Evolutionary conservation across 306 rosid genomes (phyloP).

Genomic region (Acacia confusa): DNA sequence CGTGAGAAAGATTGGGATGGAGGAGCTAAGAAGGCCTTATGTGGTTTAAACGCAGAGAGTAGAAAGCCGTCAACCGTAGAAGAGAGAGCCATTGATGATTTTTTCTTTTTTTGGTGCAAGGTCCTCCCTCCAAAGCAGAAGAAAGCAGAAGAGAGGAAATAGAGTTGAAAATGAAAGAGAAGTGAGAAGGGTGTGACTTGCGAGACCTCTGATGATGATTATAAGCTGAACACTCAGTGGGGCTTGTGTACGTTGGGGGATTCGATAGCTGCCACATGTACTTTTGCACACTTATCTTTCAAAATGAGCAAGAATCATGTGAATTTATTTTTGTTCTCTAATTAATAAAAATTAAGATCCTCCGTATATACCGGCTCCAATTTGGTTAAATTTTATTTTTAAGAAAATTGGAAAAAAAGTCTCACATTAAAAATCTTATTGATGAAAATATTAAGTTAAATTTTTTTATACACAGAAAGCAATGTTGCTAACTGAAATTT

Average conservation of each 20-base stretch:
- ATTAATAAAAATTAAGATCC: background rate
- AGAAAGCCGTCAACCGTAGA: constrained; percentile 35
- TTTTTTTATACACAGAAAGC: too few relatives aligned
- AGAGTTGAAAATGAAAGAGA: background rate
- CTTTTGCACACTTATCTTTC: constrained; percentile 36
- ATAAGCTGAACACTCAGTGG: background rate
- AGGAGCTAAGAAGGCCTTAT: constrained; percentile 31
- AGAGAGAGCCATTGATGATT: constrained; percentile 55
- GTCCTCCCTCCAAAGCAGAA: background rate
- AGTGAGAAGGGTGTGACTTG: background rate
- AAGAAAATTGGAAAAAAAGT: too few relatives aligned
- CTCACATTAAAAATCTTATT: too few relatives aligned
- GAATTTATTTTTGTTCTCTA: background rate
- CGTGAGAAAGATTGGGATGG: constrained; percentile 37
- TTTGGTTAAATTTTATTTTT: background rate
- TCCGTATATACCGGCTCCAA: background rate
- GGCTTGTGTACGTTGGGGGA: background rate
- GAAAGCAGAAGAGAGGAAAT: background rate
- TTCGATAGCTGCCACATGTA: constrained; percentile 47
- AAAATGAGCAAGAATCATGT: constrained; percentile 17
- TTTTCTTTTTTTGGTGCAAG: background rate
- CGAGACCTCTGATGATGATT: background rate
- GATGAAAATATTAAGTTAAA: too few relatives aligned
- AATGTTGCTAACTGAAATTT: too few relatives aligned
- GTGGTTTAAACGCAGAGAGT: constrained; percentile 42